Percentiles rank a stretch among this genome's conserved stretches.
Evolutionary conservation across 2,329 filamentous ascomycete species (phyloP).

Genomic region (Fusarium anguioides): DNA sequence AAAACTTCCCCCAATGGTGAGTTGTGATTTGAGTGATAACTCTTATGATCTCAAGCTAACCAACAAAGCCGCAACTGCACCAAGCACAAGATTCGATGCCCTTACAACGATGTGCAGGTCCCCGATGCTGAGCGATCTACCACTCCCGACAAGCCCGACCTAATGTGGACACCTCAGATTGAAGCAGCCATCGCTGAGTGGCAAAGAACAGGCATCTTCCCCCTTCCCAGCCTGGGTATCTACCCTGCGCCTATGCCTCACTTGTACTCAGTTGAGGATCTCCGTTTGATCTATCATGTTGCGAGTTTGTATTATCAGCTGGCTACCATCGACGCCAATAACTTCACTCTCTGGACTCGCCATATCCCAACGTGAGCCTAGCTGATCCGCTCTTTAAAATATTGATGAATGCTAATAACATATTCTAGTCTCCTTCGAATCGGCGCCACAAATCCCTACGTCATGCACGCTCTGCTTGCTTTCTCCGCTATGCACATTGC

Average conservation of each 20-base stretch:
- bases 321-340: slow-evolving; percentile 78
- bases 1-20: slow-evolving; percentile 97
- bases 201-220: slow-evolving; percentile 85
- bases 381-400: background rate
- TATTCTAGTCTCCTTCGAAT: slow-evolving; percentile 69
- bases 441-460: slow-evolving; percentile 83
- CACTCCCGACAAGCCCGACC: slow-evolving; percentile 71
- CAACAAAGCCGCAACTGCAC: slow-evolving; percentile 90
- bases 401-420: slow-evolving; percentile 25
- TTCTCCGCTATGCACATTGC: slow-evolving; percentile 96
- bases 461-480: slow-evolving; percentile 92
- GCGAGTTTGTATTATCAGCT: slow-evolving; percentile 87
- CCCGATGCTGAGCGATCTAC: slow-evolving; percentile 70
- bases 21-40: slow-evolving; percentile 41
- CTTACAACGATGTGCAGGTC: slow-evolving; percentile 89
- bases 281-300: slow-evolving; percentile 91
- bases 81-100: slow-evolving; percentile 98
- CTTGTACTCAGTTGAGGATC: slow-evolving; percentile 78
- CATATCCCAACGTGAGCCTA: slow-evolving; percentile 87
- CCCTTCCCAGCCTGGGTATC: slow-evolving; percentile 83
- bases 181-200: slow-evolving; percentile 84
- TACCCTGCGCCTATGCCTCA: slow-evolving; percentile 80
- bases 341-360: slow-evolving; percentile 91
- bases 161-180: slow-evolving; percentile 89
- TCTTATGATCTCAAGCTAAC: slow-evolving; percentile 10